These are phyloP conservation scores for Leccinum barrowsii DNA, from an alignment of 768 basidiomycete species.

Conservation along the genomic window DNA sequence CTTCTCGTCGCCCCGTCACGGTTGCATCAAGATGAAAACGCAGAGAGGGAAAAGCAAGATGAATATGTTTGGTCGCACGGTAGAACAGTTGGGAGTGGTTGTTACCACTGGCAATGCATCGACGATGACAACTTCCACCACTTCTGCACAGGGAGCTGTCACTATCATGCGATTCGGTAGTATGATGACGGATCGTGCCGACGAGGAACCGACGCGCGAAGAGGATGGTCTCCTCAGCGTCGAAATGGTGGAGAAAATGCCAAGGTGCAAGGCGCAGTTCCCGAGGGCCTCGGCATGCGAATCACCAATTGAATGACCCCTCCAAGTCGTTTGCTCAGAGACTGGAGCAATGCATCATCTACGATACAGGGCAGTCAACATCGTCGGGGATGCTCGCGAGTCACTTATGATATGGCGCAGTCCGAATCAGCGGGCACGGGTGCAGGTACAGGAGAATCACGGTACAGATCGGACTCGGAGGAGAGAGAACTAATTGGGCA, in stretches of 20 bases:
- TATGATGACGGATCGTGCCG: conserved; percentile 51
- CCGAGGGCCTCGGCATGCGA: no score
- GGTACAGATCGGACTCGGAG: no score
- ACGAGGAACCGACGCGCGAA: conserved; percentile 66
- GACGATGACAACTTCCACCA: conserved; percentile 54
- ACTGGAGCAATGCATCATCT: no score
- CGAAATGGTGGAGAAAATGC: conserved; percentile 80
- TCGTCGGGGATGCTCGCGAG: no score
- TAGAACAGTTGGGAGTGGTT: conserved; percentile 76
- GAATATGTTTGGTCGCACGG: conserved; percentile 86
- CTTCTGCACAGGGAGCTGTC: conserved; percentile 82
- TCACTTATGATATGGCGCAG: no score
- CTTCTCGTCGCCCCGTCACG: not conserved
- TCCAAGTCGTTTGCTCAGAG: no score
- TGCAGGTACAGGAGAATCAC: no score
- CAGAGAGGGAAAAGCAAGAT: conserved; percentile 59
- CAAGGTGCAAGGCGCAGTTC: conserved; percentile 53
- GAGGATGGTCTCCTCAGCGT: conserved; percentile 81
- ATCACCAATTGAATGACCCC: no score
- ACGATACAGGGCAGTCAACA: no score
- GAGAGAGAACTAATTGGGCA: no score
- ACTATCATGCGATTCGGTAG: conserved; percentile 88
- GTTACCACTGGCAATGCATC: conserved; percentile 53
- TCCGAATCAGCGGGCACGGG: no score
- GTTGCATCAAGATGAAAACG: conserved; percentile 44